phyloP scores from a whole-genome alignment of 2,329 filamentous ascomycete species.

The Aspergillus uvarum region DNA sequence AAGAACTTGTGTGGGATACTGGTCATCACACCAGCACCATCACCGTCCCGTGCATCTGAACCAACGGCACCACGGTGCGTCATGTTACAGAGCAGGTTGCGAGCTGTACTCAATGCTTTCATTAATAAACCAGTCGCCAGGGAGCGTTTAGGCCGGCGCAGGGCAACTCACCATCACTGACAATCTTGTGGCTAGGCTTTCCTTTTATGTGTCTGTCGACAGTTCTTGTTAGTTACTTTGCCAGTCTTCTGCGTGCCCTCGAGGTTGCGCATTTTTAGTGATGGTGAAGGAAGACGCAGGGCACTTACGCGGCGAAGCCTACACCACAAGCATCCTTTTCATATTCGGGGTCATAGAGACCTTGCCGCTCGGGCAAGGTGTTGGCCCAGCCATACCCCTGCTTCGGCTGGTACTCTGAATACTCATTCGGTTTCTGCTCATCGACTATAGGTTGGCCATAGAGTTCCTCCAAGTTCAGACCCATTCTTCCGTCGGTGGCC shows the following conservation, averaged over 20 bases:
- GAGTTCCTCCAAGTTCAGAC: slow-evolving; percentile 50
- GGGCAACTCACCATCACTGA: slow-evolving; percentile 80
- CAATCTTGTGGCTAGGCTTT: slow-evolving; percentile 94
- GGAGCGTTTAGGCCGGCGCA: not conserved
- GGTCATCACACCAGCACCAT: slow-evolving; percentile 98
- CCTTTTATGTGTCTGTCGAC: slow-evolving; percentile 85
- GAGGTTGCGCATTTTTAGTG: not conserved
- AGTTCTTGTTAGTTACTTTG: slow-evolving; percentile 15
- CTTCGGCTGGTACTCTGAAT: slow-evolving; percentile 55
- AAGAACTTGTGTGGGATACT: slow-evolving; percentile 99
- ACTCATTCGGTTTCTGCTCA: slow-evolving; percentile 46
- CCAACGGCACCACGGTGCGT: slow-evolving; percentile 98
- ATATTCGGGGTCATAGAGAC: slow-evolving; percentile 91
- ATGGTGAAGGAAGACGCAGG: not conserved
- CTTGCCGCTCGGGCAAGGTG: slow-evolving; percentile 95
- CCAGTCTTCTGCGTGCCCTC: too few species aligned
- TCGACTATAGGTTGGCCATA: slow-evolving; percentile 49
- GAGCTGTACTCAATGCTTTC: slow-evolving; percentile 55
- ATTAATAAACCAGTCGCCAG: slow-evolving; percentile 31
- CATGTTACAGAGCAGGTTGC: slow-evolving; percentile 98
- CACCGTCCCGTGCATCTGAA: slow-evolving; percentile 95
- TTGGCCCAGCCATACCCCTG: slow-evolving; percentile 88
- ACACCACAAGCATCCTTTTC: slow-evolving; percentile 99
- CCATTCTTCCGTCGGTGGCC: slow-evolving; percentile 51
- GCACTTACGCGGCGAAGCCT: slow-evolving; percentile 88